Conservation (phyloP, 176 grass and related monocot genomes). For the Carex parvula region DNA sequence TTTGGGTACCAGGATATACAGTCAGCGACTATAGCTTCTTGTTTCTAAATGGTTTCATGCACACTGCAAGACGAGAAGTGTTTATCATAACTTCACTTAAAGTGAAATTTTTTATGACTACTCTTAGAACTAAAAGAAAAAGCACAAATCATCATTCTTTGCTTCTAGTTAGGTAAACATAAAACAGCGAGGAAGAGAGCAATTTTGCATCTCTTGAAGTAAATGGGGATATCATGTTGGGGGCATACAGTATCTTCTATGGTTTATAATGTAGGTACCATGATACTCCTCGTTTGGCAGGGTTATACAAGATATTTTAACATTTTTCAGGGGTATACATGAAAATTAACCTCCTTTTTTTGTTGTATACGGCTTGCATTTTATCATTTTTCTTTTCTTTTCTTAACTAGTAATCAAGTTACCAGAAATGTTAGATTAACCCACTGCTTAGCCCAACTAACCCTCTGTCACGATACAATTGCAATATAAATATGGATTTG, state of each 20-base stretch:
- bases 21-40: not conserved
- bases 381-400: not conserved
- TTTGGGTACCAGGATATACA: not conserved
- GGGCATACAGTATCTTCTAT: not conserved
- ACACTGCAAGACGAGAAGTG: not conserved
- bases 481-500: not conserved
- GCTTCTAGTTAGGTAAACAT: not conserved
- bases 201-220: not conserved
- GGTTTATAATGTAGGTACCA: not conserved
- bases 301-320: constrained; percentile 3
- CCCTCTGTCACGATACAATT: too few relatives aligned
- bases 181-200: not conserved
- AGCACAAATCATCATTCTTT: not conserved
- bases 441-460: not conserved
- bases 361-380: not conserved
- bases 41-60: constrained; percentile 5
- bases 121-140: not conserved
- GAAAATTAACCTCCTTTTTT: not conserved
- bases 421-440: not conserved
- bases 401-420: not conserved
- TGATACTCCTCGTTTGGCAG: not conserved
- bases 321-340: not conserved
- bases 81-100: not conserved
- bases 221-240: not conserved
- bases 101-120: not conserved